Base-by-base conservation (phyloP, 23 red algal species). In the Gracilaria gracilis region DNA sequence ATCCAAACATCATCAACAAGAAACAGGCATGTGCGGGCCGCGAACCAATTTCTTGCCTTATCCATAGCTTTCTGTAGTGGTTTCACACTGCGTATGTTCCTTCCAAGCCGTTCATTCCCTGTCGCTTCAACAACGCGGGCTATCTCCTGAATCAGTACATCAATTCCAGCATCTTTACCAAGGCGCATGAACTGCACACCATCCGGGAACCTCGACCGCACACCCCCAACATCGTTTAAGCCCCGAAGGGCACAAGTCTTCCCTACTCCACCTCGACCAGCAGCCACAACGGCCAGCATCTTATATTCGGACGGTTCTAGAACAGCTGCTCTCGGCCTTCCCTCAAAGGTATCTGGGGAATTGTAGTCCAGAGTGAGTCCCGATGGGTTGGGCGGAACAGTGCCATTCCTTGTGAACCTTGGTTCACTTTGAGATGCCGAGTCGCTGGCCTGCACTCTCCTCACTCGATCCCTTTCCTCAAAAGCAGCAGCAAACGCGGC, bases 101-200 rank as follows among this genome's bases (percentile, higher is more conserved):
- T 71, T 16, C 17, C 32, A 1, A 71, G 66, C 7, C 1, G 8
- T 21, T 29, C 11, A 19, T 20, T 55, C 28, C 37, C 23, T 29
- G 66, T 40, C 17, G 1, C 16, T 55, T 55, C 51, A 6, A 55
- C 51, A 55, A 55, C 19, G 1, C 24, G 1, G 1, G 40, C 29
- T 50, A 78, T 29, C 39, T 44, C 6, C 32, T 78, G 1, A 19
- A 49, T 78, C 4, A 78, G 48, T 16, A 8, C 25, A 5, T 54
- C 73, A 2, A 78, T 54, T 32, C 8, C 48, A 16, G 73, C 73
- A 12, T 78, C 73, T 21, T 12, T 13, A 50, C 36, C 73, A 4
- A 78, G 73, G 13, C 9, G 12, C 32, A 78, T 9, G 28, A 49
- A 78, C n/a, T 44, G 25, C 34, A 78, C 73, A 39, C 73, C 73